phyloP scores from a whole-genome alignment of 192 early-diverging fungal genomes.

The Linnemannia hyalina region DNA sequence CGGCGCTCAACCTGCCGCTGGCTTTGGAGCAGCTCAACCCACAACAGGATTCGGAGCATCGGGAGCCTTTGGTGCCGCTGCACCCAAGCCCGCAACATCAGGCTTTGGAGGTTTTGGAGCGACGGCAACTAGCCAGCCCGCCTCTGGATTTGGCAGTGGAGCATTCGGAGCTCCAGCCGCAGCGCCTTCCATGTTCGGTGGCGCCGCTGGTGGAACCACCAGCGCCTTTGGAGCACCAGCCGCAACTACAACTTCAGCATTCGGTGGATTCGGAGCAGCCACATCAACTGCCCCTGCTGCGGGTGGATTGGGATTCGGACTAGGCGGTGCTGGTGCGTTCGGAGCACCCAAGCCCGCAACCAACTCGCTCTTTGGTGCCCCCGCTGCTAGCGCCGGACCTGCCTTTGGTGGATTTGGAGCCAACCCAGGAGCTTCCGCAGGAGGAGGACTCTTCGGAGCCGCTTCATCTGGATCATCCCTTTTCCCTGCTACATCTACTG shows the following conservation, averaged over 20 bases:
- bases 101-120: slow-evolving; percentile 64
- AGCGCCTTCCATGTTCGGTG: slow-evolving; percentile 59
- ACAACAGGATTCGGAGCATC: slow-evolving; percentile 59
- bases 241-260: slow-evolving; percentile 44
- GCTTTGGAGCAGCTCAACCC: slow-evolving; percentile 56
- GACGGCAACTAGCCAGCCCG: slow-evolving; percentile 53
- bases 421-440: slow-evolving; percentile 30
- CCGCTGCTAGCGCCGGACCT: slow-evolving; percentile 38
- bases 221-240: slow-evolving; percentile 53
- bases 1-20: slow-evolving; percentile 42
- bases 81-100: slow-evolving; percentile 56
- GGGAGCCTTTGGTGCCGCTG: slow-evolving; percentile 59
- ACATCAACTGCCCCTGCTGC: slow-evolving; percentile 41
- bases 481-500: slow-evolving; percentile 32
- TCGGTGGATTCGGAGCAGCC: slow-evolving; percentile 64
- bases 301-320: slow-evolving; percentile 48
- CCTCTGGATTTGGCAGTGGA: slow-evolving; percentile 57
- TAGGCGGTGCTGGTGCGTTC: slow-evolving; percentile 21
- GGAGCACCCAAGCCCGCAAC: slow-evolving; percentile 48
- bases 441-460: slow-evolving; percentile 58
- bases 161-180: slow-evolving; percentile 60
- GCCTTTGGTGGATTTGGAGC: slow-evolving; percentile 47
- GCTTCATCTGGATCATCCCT: slow-evolving; percentile 34
- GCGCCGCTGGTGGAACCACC: slow-evolving; percentile 24
- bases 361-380: slow-evolving; percentile 54